Evolutionary conservation across 192 early-diverging fungal genomes (phyloP).

Genomic region (Dissophora globulifera): DNA sequence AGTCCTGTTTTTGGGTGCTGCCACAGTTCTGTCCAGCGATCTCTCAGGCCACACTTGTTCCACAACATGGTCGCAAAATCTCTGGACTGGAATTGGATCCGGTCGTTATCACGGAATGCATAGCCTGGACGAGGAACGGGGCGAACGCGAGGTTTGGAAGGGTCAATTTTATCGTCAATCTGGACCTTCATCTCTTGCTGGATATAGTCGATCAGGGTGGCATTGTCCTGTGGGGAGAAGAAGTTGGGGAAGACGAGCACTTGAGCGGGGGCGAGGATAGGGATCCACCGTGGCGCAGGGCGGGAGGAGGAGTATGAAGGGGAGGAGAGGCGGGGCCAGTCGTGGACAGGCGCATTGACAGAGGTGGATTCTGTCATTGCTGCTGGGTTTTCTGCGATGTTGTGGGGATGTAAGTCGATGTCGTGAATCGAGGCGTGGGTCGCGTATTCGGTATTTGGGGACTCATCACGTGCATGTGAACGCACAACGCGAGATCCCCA

Average conservation of each 20-base stretch:
- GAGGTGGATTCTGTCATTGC: too few relatives aligned
- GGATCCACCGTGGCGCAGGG: constrained; percentile 17
- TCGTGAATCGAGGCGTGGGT: too few relatives aligned
- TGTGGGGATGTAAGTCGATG: too few relatives aligned
- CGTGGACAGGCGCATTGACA: too few relatives aligned
- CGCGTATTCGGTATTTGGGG: too few relatives aligned
- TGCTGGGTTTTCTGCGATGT: too few relatives aligned
- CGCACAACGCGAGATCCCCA: too few relatives aligned
- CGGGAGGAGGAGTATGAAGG: constrained; percentile 13
- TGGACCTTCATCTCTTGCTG: constrained; percentile 32
- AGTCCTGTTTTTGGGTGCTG: constrained; percentile 33
- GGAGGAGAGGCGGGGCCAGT: constrained; percentile 47
- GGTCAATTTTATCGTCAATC: constrained; percentile 46
- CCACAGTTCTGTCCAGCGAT: constrained; percentile 51
- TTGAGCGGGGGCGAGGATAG: constrained; percentile 30
- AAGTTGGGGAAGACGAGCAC: constrained; percentile 40
- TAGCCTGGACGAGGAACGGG: constrained; percentile 62
- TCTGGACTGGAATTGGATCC: constrained; percentile 57
- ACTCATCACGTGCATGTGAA: too few relatives aligned
- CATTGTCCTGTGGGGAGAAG: constrained; percentile 13
- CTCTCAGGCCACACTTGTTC: constrained; percentile 48
- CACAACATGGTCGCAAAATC: constrained; percentile 62
- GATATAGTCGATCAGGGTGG: constrained; percentile 27
- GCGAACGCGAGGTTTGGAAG: constrained; percentile 14
- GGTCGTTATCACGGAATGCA: constrained; percentile 69